Conservation (phyloP, 2,329 filamentous ascomycete species). For the Chrysoporthe puriensis region DNA sequence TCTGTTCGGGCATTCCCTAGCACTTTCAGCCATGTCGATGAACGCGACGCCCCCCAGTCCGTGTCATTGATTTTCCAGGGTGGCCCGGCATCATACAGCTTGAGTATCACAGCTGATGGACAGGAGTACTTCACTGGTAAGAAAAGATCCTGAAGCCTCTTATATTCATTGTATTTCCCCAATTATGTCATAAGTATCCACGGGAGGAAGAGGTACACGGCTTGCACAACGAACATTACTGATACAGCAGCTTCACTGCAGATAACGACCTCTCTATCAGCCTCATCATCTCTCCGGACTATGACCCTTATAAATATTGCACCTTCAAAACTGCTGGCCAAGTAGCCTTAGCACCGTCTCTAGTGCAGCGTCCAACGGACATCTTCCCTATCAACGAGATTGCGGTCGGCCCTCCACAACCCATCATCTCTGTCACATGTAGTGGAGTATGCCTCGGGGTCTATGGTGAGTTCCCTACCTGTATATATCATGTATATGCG, state of each 20-base stretch:
- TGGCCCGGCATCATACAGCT: constrained; percentile 15
- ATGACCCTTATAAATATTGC: constrained; percentile 16
- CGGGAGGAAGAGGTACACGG: not conserved
- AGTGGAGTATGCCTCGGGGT: constrained; percentile 16
- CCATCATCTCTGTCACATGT: constrained; percentile 22
- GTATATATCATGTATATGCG: not conserved
- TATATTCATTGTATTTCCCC: not conserved
- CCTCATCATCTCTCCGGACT: constrained; percentile 15
- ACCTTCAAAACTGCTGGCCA: constrained; percentile 21
- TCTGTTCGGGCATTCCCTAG: not conserved
- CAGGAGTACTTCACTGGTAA: constrained; percentile 18
- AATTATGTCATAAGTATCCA: not conserved
- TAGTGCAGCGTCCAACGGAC: constrained; percentile 21
- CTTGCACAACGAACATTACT: not conserved
- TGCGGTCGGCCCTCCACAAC: constrained; percentile 19
- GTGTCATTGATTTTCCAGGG: constrained; percentile 15
- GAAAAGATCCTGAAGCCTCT: not conserved
- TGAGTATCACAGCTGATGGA: constrained; percentile 21
- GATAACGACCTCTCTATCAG: constrained; percentile 21
- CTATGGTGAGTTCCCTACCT: constrained; percentile 8
- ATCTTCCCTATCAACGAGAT: constrained; percentile 24
- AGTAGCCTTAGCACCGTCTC: constrained; percentile 6
- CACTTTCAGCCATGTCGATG: not conserved
- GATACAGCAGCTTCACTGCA: not conserved
- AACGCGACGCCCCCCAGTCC: not conserved